Evolutionary conservation across 805 yeast species (phyloP).

Genomic region (Priceomyces castillae): DNA sequence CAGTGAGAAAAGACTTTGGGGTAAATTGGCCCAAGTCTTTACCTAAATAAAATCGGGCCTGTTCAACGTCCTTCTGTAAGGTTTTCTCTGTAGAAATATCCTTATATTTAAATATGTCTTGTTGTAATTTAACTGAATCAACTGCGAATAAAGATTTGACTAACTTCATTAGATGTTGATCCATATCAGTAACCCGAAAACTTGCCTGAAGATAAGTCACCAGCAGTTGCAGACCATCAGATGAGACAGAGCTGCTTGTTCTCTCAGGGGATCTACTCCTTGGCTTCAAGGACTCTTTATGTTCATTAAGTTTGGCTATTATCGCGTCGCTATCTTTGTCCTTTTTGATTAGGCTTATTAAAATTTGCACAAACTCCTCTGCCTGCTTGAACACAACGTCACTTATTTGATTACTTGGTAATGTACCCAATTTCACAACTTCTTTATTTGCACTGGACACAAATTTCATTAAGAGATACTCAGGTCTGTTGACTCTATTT

Average conservation of each 20-base stretch:
- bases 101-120: conserved; percentile 47
- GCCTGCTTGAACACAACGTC: conserved; percentile 37
- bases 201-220: conserved; percentile 43
- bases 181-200: conserved; percentile 54
- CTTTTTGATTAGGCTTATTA: conserved; percentile 34
- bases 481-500: conserved; percentile 31
- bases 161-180: conserved; percentile 40
- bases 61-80: conserved; percentile 34
- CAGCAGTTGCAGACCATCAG: conserved; percentile 1
- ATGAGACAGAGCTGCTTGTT: conserved; percentile 4
- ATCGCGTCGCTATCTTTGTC: conserved; percentile 39
- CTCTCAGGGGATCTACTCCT: conserved; percentile 7
- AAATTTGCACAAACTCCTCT: conserved; percentile 32
- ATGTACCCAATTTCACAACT: conserved; percentile 39
- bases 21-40: conserved; percentile 42
- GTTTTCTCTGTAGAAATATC: conserved; percentile 39
- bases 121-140: conserved; percentile 50
- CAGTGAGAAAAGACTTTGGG: conserved; percentile 21
- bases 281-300: conserved; percentile 37
- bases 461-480: conserved; percentile 51
- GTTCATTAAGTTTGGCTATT: conserved; percentile 43
- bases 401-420: conserved; percentile 28
- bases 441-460: conserved; percentile 54
- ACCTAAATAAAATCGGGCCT: conserved; percentile 30
- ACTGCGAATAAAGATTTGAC: conserved; percentile 50